These are phyloP conservation scores for Venturia effusa DNA, from an alignment of 2,329 filamentous ascomycete genomes.

Conservation along the genomic window DNA sequence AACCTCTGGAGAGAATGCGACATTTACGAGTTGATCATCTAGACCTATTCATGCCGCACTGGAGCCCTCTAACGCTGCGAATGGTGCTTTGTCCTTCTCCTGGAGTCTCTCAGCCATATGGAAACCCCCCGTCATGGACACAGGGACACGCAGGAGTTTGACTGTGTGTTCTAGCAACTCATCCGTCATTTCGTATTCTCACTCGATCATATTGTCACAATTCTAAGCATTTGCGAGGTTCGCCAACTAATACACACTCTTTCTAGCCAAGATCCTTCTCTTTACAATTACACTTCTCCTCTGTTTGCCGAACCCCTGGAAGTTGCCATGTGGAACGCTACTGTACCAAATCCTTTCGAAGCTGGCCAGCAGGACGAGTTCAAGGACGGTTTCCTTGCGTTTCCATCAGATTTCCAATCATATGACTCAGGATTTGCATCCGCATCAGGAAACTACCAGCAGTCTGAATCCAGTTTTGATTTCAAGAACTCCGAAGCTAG, in stretches of 20 bases:
- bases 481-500: not conserved
- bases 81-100: not conserved
- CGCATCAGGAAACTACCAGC: not conserved
- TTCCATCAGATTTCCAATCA: not conserved
- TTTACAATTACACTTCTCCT: constrained; percentile 3
- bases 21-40: not conserved
- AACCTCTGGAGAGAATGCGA: not conserved
- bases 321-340: constrained; percentile 10
- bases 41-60: not conserved
- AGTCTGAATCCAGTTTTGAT: not conserved
- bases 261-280: not conserved
- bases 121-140: not conserved
- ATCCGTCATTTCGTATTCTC: not conserved
- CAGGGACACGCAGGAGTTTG: not conserved
- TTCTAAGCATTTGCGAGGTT: not conserved
- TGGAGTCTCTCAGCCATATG: not conserved
- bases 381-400: not conserved
- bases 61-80: not conserved
- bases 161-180: not conserved
- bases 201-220: not conserved
- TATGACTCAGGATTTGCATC: not conserved
- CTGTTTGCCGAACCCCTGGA: constrained; percentile 2
- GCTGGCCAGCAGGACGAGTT: constrained; percentile 1
- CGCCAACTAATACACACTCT: not conserved
- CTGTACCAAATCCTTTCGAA: not conserved